Evolutionary conservation across 768 basidiomycete genomes (phyloP), one percentile per base, ranked within the genome.

Genomic region (Mycena leptocephala): DNA sequence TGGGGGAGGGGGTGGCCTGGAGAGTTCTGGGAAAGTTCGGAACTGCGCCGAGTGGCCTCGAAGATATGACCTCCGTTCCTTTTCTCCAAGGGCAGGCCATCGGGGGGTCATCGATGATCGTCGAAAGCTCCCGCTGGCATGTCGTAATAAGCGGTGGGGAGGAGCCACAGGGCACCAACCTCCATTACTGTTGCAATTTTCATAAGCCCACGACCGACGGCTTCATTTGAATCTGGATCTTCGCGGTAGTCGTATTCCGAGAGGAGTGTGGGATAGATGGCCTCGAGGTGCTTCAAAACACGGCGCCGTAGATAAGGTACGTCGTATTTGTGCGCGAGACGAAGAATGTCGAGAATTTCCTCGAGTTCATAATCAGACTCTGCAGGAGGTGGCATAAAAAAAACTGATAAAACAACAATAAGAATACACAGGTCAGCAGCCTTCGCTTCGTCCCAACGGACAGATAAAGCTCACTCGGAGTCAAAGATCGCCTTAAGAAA

Each of bases 261-360:
- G n/a, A 51, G 48, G 5, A 7, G 10, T 18, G 28, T 56, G 28
- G 55, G 30, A 56, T 56, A 32, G 55, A 18, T 30, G 2, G 55
- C 2, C 13, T 11, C 28, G 2, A 56, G 35, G 24, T 68, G 66
- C 8, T 68, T 0, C 32, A 55, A 32, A 2, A 53, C 66, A 18
- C 66, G 48, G 9, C 66, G 66, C 8, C 66, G 66, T 18, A 67
- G 65, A 26, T 51, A 67, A 16, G 66, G 51, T 22, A 68, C 66
- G 28, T 68, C 66, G 35, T 68, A 68, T 35, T 68, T 68, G 28
- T 32, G 43, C 8, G 64, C 43, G 7, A 66, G 30, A 11, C 30
- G 41, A 10, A 66, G 46, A 24, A 66, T 51, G 5, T 30, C 64
- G 20, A 46, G 20, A 22, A 41, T 43, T 14, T 66, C 41, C 26